phyloP scores from a whole-genome alignment of 441 rosid species.

The Biscutella laevigata region DNA sequence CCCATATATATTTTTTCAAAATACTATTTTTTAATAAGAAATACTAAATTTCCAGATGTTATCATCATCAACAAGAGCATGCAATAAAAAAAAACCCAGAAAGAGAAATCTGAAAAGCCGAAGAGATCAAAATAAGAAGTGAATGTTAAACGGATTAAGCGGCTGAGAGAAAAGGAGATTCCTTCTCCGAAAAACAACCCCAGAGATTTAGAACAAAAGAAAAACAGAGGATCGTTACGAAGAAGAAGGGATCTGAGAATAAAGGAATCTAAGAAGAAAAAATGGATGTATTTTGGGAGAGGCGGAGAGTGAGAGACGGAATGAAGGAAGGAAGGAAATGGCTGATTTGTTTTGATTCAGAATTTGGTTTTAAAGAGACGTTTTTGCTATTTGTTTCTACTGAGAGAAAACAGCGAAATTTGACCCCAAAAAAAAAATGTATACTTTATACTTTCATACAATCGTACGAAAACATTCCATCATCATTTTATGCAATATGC shows the following conservation, averaged over 20 bases:
- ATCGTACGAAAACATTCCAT: too few species aligned
- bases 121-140: neutral
- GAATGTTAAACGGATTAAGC: too few species aligned
- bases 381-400: slow-evolving; percentile 26
- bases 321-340: slow-evolving; percentile 14
- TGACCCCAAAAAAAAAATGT: neutral
- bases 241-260: slow-evolving; percentile 12
- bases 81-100: slow-evolving; percentile 2
- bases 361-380: slow-evolving; percentile 21
- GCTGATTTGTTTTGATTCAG: slow-evolving; percentile 5
- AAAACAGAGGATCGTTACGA: slow-evolving; percentile 14
- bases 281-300: slow-evolving; percentile 3
- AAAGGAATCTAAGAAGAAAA: neutral
- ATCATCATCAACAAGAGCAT: slow-evolving; percentile 20
- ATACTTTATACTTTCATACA: too few species aligned
- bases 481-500: too few species aligned
- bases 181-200: slow-evolving; percentile 18
- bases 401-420: neutral
- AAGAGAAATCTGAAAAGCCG: too few species aligned
- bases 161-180: too few species aligned
- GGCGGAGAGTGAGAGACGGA: slow-evolving; percentile 26
- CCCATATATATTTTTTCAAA: slow-evolving; percentile 8
- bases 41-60: slow-evolving; percentile 4
- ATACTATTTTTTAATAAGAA: neutral
- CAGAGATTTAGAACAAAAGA: slow-evolving; percentile 2